Evolutionary conservation across 2,329 filamentous ascomycete genomes (phyloP).

Genomic region (Hymenoscyphus fructigenus): DNA sequence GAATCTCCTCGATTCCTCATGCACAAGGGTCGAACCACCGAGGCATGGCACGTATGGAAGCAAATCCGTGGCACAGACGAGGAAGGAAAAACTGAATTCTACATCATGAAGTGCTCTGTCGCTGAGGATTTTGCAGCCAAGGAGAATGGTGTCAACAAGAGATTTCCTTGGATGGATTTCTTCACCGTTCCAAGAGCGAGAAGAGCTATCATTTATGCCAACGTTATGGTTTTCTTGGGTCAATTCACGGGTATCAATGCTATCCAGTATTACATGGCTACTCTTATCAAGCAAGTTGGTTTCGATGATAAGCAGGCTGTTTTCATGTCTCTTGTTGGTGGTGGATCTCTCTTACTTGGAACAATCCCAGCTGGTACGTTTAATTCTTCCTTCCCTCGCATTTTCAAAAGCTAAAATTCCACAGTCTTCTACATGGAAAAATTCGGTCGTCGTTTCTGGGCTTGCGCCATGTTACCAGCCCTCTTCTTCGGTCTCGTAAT

Average conservation of each 20-base stretch:
- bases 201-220: conserved; percentile 64
- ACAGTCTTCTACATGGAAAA: conserved; percentile 67
- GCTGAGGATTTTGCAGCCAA: conserved; percentile 54
- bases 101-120: conserved; percentile 66
- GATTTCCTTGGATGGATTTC: conserved; percentile 71
- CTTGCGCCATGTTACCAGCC: conserved; percentile 67
- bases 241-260: conserved; percentile 71
- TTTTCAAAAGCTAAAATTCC: neutral
- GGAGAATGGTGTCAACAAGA: conserved; percentile 49
- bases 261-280: conserved; percentile 71
- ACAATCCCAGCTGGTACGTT: conserved; percentile 57
- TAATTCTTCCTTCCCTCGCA: neutral
- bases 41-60: conserved; percentile 70
- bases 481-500: conserved; percentile 70
- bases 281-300: conserved; percentile 66
- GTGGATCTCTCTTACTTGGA: conserved; percentile 64
- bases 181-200: conserved; percentile 68
- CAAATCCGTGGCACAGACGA: conserved; percentile 62
- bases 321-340: conserved; percentile 75
- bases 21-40: conserved; percentile 61
- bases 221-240: conserved; percentile 68
- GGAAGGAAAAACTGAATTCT: conserved; percentile 68
- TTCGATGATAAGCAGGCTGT: conserved; percentile 62
- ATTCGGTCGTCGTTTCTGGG: conserved; percentile 73
- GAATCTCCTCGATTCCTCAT: conserved; percentile 69